Percentiles rank a stretch among this genome's conserved stretches.
Evolutionary conservation across 768 basidiomycete genomes (phyloP).

Genomic region (Collybia sordida): DNA sequence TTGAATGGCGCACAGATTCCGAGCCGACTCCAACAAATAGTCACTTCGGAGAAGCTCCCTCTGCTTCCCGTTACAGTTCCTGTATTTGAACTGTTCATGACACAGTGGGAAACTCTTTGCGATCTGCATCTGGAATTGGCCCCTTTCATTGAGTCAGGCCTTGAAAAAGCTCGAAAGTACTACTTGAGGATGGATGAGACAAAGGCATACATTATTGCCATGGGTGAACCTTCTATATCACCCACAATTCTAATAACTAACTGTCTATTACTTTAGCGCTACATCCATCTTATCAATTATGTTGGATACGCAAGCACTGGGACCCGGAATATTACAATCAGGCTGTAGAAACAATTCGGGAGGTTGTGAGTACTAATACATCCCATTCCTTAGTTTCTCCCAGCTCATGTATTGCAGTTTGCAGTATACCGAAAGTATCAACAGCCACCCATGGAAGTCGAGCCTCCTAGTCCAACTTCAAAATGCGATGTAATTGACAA

Average conservation of each 20-base stretch:
- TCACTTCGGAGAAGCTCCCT: too few relatives aligned
- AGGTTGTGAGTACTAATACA: slow-evolving; percentile 7
- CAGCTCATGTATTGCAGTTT: too few relatives aligned
- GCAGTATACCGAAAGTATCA: too few relatives aligned
- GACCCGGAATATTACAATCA: slow-evolving; percentile 3
- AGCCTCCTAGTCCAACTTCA: too few relatives aligned
- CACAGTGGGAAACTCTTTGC: slow-evolving; percentile 1
- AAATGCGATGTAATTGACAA: too few relatives aligned
- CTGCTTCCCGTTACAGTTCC: slow-evolving; percentile 8
- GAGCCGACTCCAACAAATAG: too few relatives aligned
- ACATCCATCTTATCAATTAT: slow-evolving; percentile 12
- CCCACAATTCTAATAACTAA: too few relatives aligned
- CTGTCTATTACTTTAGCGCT: slow-evolving; percentile 12
- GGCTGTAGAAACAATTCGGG: slow-evolving; percentile 9
- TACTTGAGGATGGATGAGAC: too few relatives aligned
- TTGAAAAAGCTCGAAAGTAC: slow-evolving; percentile 9
- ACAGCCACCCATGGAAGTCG: not conserved
- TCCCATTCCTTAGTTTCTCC: too few relatives aligned
- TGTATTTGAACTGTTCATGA: slow-evolving; percentile 12
- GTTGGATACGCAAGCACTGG: too few relatives aligned
- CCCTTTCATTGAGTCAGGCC: slow-evolving; percentile 3
- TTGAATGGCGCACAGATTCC: too few relatives aligned
- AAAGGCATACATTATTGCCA: slow-evolving; percentile 9
- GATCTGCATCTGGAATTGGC: not conserved
- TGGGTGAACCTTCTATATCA: slow-evolving; percentile 12